These are phyloP conservation scores for Micromonas pusilla DNA, from an alignment of 139 green algal genomes.

Conservation along the genomic window DNA sequence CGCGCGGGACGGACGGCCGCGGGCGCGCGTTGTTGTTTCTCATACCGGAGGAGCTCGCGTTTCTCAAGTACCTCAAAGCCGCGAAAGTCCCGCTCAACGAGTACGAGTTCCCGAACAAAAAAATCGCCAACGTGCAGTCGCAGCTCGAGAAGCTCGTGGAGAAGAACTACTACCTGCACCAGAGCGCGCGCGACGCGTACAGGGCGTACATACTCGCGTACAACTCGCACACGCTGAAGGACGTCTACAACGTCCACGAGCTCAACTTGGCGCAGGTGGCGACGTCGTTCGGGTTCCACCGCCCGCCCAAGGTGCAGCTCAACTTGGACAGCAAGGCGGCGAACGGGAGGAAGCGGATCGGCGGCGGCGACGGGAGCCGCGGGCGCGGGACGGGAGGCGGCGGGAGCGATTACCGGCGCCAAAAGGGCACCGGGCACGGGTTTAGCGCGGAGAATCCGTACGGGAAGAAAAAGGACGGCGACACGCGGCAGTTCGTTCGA, in stretches of 20 bases:
- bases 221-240: slow-evolving; percentile 91
- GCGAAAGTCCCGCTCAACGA: slow-evolving; percentile 77
- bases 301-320: slow-evolving; percentile 74
- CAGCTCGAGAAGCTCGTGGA: slow-evolving; percentile 94
- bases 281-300: slow-evolving; percentile 85
- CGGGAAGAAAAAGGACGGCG: slow-evolving; percentile 51
- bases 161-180: slow-evolving; percentile 99
- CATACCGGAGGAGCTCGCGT: slow-evolving; percentile 87
- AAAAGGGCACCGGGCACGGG: slow-evolving; percentile 54
- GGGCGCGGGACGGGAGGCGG: neutral
- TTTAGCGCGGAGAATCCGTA: slow-evolving; percentile 87
- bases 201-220: slow-evolving; percentile 90
- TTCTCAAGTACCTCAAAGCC: slow-evolving; percentile 61
- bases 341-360: slow-evolving; percentile 51
- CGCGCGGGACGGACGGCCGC: slow-evolving; percentile 67
- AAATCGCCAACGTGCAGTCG: slow-evolving; percentile 91
- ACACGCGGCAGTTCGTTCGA: slow-evolving; percentile 65
- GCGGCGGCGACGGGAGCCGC: slow-evolving; percentile 17
- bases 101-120: slow-evolving; percentile 93
- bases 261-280: slow-evolving; percentile 82
- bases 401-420: slow-evolving; percentile 37
- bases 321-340: slow-evolving; percentile 80
- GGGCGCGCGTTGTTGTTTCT: slow-evolving; percentile 91
- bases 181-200: slow-evolving; percentile 52
- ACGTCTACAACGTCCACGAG: slow-evolving; percentile 94